Evolutionary conservation across 495 filamentous ascomycete genomes (phyloP), one percentile per base, ranked within the genome.

Genomic region (Lophiostoma macrostomum): DNA sequence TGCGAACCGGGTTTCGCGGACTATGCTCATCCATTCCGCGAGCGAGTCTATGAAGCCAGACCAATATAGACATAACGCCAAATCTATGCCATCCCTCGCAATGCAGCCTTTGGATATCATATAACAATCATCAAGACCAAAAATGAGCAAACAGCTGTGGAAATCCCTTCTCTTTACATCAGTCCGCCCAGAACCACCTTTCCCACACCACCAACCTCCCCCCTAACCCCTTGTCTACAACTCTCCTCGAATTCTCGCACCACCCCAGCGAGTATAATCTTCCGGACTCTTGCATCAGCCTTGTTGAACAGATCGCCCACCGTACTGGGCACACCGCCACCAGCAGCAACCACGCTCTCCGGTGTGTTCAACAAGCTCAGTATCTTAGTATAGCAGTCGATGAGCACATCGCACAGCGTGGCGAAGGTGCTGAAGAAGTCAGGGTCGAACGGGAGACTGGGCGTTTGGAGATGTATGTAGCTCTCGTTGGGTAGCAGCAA

Each of bases 351-450:
- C 49, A 88, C 89, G 35, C 82, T 74, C 3, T 80, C 73, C 2
- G 90, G 81, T 0, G 79, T 77, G 23, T 81, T 73, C 32, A 97
- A 73, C 40, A 97, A 73, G 18, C 69, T 72, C 63, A 91, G 72
- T 18, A 97, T 80, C 27, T 83, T 78, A 40, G 82, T 82, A 69
- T 99, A 99, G 61, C 82, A 87, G 61, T 97, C 93, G 57, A 96
- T 94, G 50, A 99, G 71, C 2, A 94, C 87, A 68, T 99, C 94
- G 71, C 93, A 97, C 20, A 99, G 74, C 7, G 93, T 96, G n/a
- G 90, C 86, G 69, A 97, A 97, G 0, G 89, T 94, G 71, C 95
- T 89, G 67, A 90, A 94, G 64, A 95, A 99, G 69, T 99, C 93
- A 8, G 91, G 91, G 41, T 97, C 93, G 64, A 99, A 99, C 0